A percentile compares a stretch with the other conserved stretches of the same genome.
phyloP scores from a whole-genome alignment of 1,284 basidiomycete genomes.

The Caloboletus firmus region DNA sequence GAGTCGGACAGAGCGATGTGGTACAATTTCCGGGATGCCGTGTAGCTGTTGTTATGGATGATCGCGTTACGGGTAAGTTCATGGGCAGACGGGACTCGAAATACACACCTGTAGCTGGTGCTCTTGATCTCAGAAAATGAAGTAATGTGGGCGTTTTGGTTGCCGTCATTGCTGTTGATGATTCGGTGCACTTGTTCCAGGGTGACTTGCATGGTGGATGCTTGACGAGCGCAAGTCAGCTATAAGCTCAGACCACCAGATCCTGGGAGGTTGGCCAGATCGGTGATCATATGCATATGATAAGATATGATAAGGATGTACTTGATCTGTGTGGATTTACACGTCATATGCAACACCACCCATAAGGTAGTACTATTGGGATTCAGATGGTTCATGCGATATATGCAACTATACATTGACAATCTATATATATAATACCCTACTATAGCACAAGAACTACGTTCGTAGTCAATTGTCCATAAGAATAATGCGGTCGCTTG shows the following conservation, averaged over 20 bases:
- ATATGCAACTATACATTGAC: background rate
- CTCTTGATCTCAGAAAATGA: conserved; percentile 22
- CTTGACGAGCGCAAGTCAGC: too few relatives aligned
- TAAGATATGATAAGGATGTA: background rate
- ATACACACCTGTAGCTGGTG: conserved; percentile 29
- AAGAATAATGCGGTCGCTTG: background rate
- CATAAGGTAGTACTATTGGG: background rate
- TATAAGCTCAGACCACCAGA: background rate
- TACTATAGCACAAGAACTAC: background rate
- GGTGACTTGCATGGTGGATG: conserved; percentile 14
- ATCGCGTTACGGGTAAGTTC: background rate
- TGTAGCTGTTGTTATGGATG: conserved; percentile 22
- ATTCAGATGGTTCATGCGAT: background rate
- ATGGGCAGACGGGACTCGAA: background rate
- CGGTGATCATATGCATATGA: background rate
- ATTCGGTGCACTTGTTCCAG: conserved; percentile 24
- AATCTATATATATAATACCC: background rate
- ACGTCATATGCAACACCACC: background rate
- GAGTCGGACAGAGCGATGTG: conserved; percentile 17
- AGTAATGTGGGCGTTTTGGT: conserved; percentile 11
- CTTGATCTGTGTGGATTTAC: background rate
- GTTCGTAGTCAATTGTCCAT: background rate
- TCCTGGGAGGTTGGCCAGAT: background rate
- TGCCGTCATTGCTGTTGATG: conserved; percentile 19
- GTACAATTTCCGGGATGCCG: conserved; percentile 20